These are phyloP conservation scores for Vaccinium corymbosum DNA, from an alignment of 148 eudicot genomes.

Conservation along the genomic window DNA sequence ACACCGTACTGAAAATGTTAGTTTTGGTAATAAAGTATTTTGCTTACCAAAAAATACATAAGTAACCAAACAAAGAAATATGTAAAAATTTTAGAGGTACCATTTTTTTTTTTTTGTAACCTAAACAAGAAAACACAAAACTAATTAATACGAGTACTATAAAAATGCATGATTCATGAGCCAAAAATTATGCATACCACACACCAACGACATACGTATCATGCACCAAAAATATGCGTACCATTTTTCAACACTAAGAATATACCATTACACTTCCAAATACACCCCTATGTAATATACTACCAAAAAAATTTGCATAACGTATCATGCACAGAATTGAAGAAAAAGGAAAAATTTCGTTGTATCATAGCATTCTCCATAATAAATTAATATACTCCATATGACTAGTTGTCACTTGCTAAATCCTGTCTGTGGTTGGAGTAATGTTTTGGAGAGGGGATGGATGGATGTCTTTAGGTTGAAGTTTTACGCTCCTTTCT, in stretches of 20 bases:
- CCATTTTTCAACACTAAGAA: not conserved
- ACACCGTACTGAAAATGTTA: not conserved
- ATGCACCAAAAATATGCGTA: no score
- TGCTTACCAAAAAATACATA: not conserved
- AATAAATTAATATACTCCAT: not conserved
- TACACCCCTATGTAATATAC: not conserved
- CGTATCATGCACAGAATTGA: not conserved
- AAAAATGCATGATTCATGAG: no score
- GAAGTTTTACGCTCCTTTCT: not conserved
- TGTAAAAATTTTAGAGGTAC: not conserved
- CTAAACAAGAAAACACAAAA: no score
- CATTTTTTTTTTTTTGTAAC: no score
- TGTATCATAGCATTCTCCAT: not conserved
- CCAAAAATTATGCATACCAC: no score
- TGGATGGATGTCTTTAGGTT: not conserved
- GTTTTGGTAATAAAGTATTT: not conserved
- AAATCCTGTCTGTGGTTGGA: not conserved
- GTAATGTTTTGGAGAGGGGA: not conserved
- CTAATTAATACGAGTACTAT: no score
- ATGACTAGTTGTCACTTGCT: not conserved
- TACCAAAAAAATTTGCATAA: not conserved
- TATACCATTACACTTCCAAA: not conserved
- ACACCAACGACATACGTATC: no score
- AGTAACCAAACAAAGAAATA: no score
- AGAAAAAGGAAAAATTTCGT: not conserved